Evolutionary conservation across 805 yeast species (phyloP), one percentile per base, ranked within the genome.

Genomic region (Zygosaccharomyces pseudorouxii): DNA sequence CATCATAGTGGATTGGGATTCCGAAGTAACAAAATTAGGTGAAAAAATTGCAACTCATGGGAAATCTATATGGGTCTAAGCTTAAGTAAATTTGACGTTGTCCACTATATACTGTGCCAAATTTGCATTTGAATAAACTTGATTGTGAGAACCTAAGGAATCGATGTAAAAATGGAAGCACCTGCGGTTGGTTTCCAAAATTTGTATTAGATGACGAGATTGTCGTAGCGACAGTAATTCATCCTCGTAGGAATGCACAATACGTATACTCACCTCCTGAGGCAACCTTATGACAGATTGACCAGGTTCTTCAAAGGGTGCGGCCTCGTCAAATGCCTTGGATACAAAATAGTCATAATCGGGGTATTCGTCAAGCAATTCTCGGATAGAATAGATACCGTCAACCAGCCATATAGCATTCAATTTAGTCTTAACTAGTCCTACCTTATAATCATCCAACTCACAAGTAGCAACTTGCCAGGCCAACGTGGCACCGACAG

Each of bases 1-100:
- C 45, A 85, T 86, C 59, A 77, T 93, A 62, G 74, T 74, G 23
- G 75, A 74, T 45, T 93, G 99, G 99, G 84, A 86, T 57, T 65
- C 68, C 47, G 82, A 82, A 57, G 97, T 92, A 22, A 75, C 76
- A 33, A 73, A 74, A 29, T 75, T 93, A 56, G 85, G 80, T 43
- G 65, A 68, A 27, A 80, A 80, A 71, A 79, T 86, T 73, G 78
- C 76, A 48, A 68, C 65, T 11, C 73, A 78, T 33, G 92, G 90
- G 47, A 72, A 75, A 56, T 82, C 79, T 44, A 72, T 85, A 40
- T 82, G 88, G 87, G 80, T 80, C 18, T 73, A 60, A 55, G 50
- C n/a, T 39, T 49, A 48, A 28, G 27, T 36, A 42, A 48, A 43
- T 33, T 36, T 46, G 23, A 56, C 48, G 38, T 54, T 55, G 42